A percentile compares a stretch with the other conserved stretches of the same genome.
Conservation (phyloP, 2,329 filamentous ascomycete species). For the Stachybotrys echinatus region DNA sequence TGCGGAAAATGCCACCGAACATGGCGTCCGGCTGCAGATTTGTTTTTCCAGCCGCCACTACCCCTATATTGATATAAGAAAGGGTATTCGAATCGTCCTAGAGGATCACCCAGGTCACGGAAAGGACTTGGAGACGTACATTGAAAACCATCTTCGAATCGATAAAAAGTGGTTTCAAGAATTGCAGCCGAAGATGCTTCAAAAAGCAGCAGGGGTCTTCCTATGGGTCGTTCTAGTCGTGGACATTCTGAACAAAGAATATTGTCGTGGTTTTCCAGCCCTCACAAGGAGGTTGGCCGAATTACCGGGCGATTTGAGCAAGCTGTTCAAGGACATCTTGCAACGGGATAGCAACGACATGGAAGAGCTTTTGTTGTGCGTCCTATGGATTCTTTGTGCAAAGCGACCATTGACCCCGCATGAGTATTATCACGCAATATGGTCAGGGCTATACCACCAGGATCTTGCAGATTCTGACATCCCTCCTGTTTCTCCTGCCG, state of each 20-base stretch:
- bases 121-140: not conserved
- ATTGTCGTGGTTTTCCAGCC: not conserved
- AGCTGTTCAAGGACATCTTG: not conserved
- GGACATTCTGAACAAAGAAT: not conserved
- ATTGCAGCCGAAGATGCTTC: not conserved
- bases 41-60: not conserved
- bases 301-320: not conserved
- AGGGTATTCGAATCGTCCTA: not conserved
- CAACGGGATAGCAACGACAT: not conserved
- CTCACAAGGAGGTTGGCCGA: no score
- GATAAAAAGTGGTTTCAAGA: not conserved
- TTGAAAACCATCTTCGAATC: not conserved
- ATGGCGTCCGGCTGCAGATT: not conserved
- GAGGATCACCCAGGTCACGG: no score
- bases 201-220: not conserved
- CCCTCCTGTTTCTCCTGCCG: not conserved
- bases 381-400: conserved; percentile 32
- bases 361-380: not conserved
- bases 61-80: not conserved
- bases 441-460: conserved; percentile 14
- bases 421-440: conserved; percentile 40
- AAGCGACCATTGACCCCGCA: conserved; percentile 31
- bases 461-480: conserved; percentile 17
- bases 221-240: not conserved
- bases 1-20: not conserved